Evolutionary conservation across 2,329 filamentous ascomycete species (phyloP).

Genomic region (Trichophyton schoenleinii): DNA sequence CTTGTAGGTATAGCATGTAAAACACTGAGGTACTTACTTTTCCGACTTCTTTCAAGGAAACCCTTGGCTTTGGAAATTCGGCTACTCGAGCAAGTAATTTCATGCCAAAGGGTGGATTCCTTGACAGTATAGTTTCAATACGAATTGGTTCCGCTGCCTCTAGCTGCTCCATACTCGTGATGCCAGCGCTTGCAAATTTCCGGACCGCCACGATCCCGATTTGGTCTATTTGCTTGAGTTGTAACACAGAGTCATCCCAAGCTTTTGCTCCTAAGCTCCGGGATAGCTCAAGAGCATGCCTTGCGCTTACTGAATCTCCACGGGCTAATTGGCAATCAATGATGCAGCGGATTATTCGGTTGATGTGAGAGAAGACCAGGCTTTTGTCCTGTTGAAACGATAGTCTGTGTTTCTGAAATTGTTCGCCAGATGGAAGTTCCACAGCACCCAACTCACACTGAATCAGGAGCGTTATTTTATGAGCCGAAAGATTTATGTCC

Average conservation of each 20-base stretch:
- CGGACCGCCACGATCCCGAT: slow-evolving; percentile 65
- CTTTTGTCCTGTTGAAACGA: slow-evolving; percentile 50
- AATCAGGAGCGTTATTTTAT: slow-evolving; percentile 68
- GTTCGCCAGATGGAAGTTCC: slow-evolving; percentile 49
- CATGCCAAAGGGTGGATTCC: slow-evolving; percentile 71
- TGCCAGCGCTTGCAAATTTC: slow-evolving; percentile 58
- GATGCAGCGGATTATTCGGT: slow-evolving; percentile 60
- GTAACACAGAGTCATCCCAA: slow-evolving; percentile 72
- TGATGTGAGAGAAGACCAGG: slow-evolving; percentile 54
- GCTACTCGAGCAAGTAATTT: slow-evolving; percentile 53
- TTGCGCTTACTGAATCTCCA: slow-evolving; percentile 54
- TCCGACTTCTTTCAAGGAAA: slow-evolving; percentile 41
- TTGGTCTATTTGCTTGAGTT: slow-evolving; percentile 70
- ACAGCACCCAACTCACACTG: slow-evolving; percentile 59
- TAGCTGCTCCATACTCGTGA: slow-evolving; percentile 60
- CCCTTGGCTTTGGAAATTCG: slow-evolving; percentile 57
- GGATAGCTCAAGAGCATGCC: slow-evolving; percentile 61
- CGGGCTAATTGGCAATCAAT: slow-evolving; percentile 56
- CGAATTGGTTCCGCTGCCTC: slow-evolving; percentile 52
- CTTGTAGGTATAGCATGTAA: too few relatives aligned
- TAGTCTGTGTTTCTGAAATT: slow-evolving; percentile 41
- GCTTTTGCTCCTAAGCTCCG: slow-evolving; percentile 60
- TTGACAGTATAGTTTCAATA: slow-evolving; percentile 64
- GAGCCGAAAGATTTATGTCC: slow-evolving; percentile 50
- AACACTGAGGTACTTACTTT: slow-evolving; percentile 24